A percentile compares a stretch with the other conserved stretches of the same genome.
Conservation (phyloP, 164 flowering plant species). For the Echeveria elegans region DNA sequence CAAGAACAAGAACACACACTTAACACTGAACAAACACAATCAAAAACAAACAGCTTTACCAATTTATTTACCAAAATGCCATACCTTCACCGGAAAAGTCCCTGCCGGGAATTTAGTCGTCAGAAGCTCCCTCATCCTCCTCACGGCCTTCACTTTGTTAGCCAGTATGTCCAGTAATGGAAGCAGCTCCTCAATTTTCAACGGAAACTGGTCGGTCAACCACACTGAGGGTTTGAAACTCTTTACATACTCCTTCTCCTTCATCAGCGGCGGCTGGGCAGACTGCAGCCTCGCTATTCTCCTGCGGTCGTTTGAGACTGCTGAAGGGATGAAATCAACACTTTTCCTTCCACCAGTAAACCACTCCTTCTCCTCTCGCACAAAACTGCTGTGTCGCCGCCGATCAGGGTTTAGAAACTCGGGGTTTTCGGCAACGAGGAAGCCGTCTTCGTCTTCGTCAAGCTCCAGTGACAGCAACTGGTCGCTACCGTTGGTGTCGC, state of each 20-base stretch:
- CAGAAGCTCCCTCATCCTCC: slow-evolving; percentile 73
- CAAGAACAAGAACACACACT: neutral
- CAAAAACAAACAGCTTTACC: neutral
- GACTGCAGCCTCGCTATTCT: slow-evolving; percentile 7
- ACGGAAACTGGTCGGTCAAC: slow-evolving; percentile 91
- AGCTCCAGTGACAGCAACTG: no score
- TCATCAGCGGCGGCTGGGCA: slow-evolving; percentile 31
- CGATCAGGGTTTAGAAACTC: no score
- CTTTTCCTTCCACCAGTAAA: slow-evolving; percentile 46
- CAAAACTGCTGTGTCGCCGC: no score
- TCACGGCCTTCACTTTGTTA: slow-evolving; percentile 80
- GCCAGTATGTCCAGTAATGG: slow-evolving; percentile 91
- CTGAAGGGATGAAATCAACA: slow-evolving; percentile 30
- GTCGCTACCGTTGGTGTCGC: no score
- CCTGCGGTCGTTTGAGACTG: neutral
- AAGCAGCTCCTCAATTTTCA: slow-evolving; percentile 79
- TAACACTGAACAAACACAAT: neutral
- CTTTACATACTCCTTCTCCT: slow-evolving; percentile 74
- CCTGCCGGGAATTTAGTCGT: slow-evolving; percentile 92
- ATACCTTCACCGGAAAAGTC: slow-evolving; percentile 93
- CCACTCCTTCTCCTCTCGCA: slow-evolving; percentile 38
- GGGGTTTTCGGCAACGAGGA: no score
- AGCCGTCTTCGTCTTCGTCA: no score
- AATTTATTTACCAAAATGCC: neutral
- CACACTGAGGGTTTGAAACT: slow-evolving; percentile 75